Percentiles rank a stretch among this genome's conserved stretches.
Conservation (phyloP, 2,329 filamentous ascomycete species). For the Phaeosphaeriaceae sp. region DNA sequence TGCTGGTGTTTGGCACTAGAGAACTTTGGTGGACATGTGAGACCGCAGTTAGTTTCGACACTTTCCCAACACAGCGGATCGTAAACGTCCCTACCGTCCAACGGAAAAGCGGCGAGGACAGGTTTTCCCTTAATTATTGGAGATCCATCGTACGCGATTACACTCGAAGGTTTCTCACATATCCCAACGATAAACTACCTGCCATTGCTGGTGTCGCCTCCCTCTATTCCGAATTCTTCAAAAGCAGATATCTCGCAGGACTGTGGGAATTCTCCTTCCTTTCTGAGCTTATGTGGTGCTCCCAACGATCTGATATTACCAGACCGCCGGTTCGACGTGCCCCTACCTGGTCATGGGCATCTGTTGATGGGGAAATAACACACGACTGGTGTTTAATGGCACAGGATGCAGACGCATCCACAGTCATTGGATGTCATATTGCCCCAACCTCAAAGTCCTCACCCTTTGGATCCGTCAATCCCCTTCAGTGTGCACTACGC, state of each 20-base stretch:
- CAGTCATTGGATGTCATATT: conserved; percentile 5
- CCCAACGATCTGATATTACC: conserved; percentile 14
- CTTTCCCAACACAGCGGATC: not conserved
- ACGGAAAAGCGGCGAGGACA: not conserved
- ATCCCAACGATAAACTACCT: conserved; percentile 16
- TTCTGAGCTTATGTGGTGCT: conserved; percentile 20
- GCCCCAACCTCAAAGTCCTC: conserved; percentile 6
- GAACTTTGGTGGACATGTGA: conserved; percentile 12
- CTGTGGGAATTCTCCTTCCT: conserved; percentile 12
- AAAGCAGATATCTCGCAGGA: conserved; percentile 15
- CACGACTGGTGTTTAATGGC: conserved; percentile 9
- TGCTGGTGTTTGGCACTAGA: conserved; percentile 7
- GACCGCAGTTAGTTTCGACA: not conserved
- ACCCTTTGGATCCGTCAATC: conserved; percentile 15
- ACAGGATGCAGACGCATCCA: not conserved
- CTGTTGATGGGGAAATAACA: conserved; percentile 15
- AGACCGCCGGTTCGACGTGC: conserved; percentile 14
- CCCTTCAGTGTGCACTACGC: conserved; percentile 3
- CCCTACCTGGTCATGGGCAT: conserved; percentile 21
- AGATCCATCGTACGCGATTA: conserved; percentile 18
- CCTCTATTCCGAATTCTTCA: conserved; percentile 8
- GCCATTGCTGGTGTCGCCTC: conserved; percentile 14
- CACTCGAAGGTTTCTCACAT: conserved; percentile 16
- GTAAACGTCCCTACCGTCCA: not conserved
- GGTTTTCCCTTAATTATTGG: conserved; percentile 7